A percentile compares a stretch with the other conserved stretches of the same genome.
Conservation (phyloP, 441 rosid species). For the Adansonia madagascariensis region DNA sequence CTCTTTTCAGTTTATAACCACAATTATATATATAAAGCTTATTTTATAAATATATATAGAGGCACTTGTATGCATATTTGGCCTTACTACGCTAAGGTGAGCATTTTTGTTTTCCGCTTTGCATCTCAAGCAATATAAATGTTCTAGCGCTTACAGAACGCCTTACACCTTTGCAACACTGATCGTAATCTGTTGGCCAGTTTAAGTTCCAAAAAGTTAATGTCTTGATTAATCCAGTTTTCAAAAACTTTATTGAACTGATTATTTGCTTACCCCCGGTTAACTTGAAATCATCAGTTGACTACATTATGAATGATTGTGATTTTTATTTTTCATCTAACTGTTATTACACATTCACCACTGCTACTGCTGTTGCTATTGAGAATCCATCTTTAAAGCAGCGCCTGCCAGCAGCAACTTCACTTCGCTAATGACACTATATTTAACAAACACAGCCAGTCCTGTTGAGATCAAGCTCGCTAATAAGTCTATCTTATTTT, state of each 20-base stretch:
- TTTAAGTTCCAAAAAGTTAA: background rate
- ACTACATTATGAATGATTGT: conserved; percentile 11
- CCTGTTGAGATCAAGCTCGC: conserved; percentile 85
- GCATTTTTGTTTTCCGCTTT: too few species aligned
- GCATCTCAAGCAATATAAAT: too few species aligned
- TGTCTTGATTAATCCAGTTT: background rate
- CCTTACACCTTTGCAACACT: too few species aligned
- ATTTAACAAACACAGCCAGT: conserved; percentile 73
- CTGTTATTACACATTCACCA: conserved; percentile 43
- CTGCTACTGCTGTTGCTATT: conserved; percentile 68
- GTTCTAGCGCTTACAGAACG: too few species aligned
- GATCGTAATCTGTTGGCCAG: background rate
- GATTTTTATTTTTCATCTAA: conserved; percentile 9
- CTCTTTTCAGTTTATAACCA: too few species aligned
- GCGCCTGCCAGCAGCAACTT: conserved; percentile 56
- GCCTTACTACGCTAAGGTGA: too few species aligned
- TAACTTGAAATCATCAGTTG: background rate
- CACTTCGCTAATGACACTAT: conserved; percentile 84
- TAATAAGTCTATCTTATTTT: conserved; percentile 41
- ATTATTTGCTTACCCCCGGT: background rate
- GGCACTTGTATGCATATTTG: too few species aligned
- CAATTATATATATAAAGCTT: too few species aligned
- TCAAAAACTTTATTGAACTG: background rate
- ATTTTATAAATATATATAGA: too few species aligned
- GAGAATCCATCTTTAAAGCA: conserved; percentile 64